Conservation (phyloP, 1,284 basidiomycete genomes). For the Tilletia indica region DNA sequence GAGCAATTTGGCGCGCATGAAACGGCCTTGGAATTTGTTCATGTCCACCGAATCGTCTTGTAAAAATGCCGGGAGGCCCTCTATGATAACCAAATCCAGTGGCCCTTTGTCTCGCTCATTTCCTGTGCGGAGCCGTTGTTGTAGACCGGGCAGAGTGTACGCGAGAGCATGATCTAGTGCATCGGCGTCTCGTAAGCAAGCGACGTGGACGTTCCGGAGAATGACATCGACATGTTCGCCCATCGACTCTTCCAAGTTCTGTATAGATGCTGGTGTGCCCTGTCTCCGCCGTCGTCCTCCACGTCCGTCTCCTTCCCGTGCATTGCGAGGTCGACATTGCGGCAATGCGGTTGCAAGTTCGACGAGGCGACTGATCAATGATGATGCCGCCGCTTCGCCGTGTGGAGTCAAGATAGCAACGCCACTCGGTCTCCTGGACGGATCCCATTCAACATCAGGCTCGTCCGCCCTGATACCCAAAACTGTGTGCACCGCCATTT, state of each 20-base stretch:
- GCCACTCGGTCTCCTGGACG: neutral
- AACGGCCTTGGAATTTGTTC: neutral
- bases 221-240: constrained; percentile 8
- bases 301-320: constrained; percentile 10
- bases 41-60: constrained; percentile 35
- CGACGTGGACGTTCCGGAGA: constrained; percentile 24
- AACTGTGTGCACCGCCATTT: constrained; percentile 34
- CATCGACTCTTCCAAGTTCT: no score
- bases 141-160: constrained; percentile 39
- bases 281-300: no score
- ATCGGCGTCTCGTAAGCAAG: constrained; percentile 24
- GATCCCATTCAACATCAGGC: neutral
- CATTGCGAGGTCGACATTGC: neutral
- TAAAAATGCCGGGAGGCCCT: constrained; percentile 42
- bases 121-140: constrained; percentile 8
- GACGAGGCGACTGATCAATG: constrained; percentile 27
- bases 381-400: constrained; percentile 22
- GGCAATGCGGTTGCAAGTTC: constrained; percentile 16
- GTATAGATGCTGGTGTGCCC: no score
- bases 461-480: constrained; percentile 22
- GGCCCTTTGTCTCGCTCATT: constrained; percentile 2
- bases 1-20: neutral
- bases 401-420: constrained; percentile 24
- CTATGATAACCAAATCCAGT: constrained; percentile 34
- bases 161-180: constrained; percentile 36